Evolutionary conservation across 441 rosid species (phyloP).

Genomic region (Theobroma grandiflorum): DNA sequence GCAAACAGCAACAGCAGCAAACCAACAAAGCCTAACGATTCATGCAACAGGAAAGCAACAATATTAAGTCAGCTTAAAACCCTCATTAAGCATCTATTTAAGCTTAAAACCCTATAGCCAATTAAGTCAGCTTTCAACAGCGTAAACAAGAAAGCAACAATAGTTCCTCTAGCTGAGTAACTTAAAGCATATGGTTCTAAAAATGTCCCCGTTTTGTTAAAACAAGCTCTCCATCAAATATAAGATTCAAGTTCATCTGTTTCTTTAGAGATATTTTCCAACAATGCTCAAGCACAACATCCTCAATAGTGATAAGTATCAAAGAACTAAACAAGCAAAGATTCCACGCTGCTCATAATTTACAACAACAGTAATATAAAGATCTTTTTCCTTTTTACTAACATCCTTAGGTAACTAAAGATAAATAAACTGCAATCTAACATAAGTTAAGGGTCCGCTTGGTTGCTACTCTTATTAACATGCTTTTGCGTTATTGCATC

Average conservation of each 20-base stretch:
- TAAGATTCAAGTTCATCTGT: not conserved
- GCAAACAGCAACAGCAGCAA: not conserved
- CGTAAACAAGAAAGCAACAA: not conserved
- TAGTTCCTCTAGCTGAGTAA: not conserved
- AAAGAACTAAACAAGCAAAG: constrained; percentile 11
- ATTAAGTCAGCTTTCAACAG: not conserved
- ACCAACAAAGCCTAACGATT: not conserved
- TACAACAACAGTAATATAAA: not conserved
- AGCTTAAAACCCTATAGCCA: not conserved
- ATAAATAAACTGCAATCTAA: not conserved
- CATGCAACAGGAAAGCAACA: no score
- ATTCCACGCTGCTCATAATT: not conserved
- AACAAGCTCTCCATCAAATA: not conserved
- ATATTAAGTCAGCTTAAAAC: not conserved
- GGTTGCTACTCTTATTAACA: not conserved
- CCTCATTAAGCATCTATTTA: not conserved
- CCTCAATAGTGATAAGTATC: not conserved
- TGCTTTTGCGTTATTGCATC: no score
- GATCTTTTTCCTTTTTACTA: not conserved
- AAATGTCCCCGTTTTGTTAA: not conserved
- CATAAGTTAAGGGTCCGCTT: not conserved
- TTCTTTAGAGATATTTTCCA: not conserved
- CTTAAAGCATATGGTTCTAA: not conserved
- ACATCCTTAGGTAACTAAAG: not conserved
- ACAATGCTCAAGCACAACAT: not conserved